Conservation (phyloP, 139 green algal genomes). For the Chlamydomonas sphaeroides region DNA sequence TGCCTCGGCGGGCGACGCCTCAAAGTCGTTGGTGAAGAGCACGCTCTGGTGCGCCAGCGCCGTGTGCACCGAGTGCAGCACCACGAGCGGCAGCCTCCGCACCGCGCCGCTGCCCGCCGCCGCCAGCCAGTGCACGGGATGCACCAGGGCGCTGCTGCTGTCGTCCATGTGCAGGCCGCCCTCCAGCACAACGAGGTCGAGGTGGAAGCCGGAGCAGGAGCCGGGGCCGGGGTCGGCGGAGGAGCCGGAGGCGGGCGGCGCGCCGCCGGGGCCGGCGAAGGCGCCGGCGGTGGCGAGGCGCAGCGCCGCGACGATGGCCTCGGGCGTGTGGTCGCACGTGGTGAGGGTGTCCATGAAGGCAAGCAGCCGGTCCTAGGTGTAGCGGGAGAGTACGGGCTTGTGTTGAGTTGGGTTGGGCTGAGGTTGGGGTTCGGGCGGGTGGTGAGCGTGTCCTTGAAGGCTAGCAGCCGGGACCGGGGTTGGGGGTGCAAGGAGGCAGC, state of each 20-base stretch:
- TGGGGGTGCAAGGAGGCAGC: too few species aligned
- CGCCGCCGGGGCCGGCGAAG: not conserved
- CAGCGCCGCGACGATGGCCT: not conserved
- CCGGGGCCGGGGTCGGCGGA: not conserved
- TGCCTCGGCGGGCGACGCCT: not conserved
- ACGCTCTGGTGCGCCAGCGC: not conserved
- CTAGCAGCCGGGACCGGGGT: too few species aligned
- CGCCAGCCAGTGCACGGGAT: not conserved
- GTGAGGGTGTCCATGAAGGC: not conserved
- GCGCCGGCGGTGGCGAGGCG: not conserved
- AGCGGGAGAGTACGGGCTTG: too few species aligned
- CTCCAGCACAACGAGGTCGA: constrained; percentile 4
- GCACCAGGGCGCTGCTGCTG: not conserved
- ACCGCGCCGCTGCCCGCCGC: too few species aligned
- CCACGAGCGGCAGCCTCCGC: not conserved
- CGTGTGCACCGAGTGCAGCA: not conserved
- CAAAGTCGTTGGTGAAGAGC: constrained; percentile 19
- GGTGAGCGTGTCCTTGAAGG: too few species aligned
- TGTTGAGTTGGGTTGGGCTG: too few species aligned
- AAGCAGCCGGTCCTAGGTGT: not conserved
- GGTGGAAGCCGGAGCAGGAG: not conserved
- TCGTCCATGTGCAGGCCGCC: not conserved
- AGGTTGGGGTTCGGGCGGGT: too few species aligned
- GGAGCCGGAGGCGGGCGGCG: not conserved
- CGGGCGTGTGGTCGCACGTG: not conserved